Evolutionary conservation across 768 basidiomycete species (phyloP).

Genomic region (Glaciozyma martinii): DNA sequence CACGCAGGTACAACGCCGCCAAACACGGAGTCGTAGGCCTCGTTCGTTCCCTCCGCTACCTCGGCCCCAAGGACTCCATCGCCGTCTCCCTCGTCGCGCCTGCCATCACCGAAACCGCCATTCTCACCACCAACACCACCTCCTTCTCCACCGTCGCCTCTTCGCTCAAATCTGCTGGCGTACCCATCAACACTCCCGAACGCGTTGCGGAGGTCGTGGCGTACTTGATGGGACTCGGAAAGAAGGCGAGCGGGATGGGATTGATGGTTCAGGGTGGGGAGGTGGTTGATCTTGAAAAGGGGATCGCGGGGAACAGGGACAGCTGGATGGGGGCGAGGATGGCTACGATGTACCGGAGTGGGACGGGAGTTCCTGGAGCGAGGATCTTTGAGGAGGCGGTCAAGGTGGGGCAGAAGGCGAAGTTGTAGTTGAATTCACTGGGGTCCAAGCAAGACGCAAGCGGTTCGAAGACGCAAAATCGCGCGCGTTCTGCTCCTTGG

Average conservation of each 20-base stretch:
- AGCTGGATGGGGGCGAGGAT: background rate
- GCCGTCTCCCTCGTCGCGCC: constrained; percentile 7
- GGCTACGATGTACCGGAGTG: background rate
- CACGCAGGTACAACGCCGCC: constrained; percentile 6
- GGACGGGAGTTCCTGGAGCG: too few relatives aligned
- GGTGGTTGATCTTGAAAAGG: background rate
- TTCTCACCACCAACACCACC: background rate
- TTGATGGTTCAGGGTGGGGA: background rate
- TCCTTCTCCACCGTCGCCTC: too few relatives aligned
- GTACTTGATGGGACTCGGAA: background rate
- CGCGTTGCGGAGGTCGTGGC: background rate
- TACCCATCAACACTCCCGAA: background rate
- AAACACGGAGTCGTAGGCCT: background rate
- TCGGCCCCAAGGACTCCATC: background rate
- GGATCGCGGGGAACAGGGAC: background rate
- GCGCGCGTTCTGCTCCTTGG: too few relatives aligned
- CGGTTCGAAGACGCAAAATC: too few relatives aligned
- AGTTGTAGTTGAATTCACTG: too few relatives aligned
- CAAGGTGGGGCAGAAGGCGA: too few relatives aligned
- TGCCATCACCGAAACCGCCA: background rate
- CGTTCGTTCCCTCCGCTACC: background rate
- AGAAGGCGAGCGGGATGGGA: background rate
- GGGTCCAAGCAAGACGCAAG: too few relatives aligned
- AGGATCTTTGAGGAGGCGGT: too few relatives aligned
- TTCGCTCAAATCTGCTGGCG: background rate